A percentile compares a stretch with the other conserved stretches of the same genome.
These are phyloP conservation scores for Diaporthe sp. DNA, from an alignment of 2,329 filamentous ascomycete species.

Conservation along the genomic window DNA sequence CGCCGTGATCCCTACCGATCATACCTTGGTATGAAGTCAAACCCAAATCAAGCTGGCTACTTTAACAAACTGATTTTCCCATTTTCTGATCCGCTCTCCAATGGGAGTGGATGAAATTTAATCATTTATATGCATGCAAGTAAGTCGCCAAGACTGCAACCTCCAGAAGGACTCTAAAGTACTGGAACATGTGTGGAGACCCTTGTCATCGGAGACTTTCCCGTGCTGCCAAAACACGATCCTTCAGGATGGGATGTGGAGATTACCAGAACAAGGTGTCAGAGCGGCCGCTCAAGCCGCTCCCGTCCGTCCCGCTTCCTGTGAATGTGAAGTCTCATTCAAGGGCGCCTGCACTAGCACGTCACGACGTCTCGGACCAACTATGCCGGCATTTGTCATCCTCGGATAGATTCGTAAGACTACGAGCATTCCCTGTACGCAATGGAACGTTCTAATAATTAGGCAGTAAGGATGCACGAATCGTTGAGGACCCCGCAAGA, in stretches of 20 bases:
- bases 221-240: neutral
- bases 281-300: neutral
- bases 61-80: neutral
- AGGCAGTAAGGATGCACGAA: neutral
- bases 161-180: neutral
- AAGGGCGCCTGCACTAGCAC: neutral
- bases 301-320: neutral
- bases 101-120: neutral
- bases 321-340: neutral
- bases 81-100: neutral
- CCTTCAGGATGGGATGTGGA: neutral
- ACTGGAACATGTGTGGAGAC: neutral
- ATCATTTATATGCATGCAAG: neutral
- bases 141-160: neutral
- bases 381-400: constrained; percentile 7
- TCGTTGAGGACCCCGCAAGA: neutral
- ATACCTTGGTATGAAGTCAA: neutral
- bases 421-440: neutral
- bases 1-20: neutral
- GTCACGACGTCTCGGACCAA: neutral
- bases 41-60: neutral
- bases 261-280: neutral
- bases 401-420: neutral
- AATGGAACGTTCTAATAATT: neutral
- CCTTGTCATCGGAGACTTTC: neutral